Evolutionary conservation across 176 grass and related monocot genomes (phyloP).

Genomic region (Echinochloa phyllopogon): DNA sequence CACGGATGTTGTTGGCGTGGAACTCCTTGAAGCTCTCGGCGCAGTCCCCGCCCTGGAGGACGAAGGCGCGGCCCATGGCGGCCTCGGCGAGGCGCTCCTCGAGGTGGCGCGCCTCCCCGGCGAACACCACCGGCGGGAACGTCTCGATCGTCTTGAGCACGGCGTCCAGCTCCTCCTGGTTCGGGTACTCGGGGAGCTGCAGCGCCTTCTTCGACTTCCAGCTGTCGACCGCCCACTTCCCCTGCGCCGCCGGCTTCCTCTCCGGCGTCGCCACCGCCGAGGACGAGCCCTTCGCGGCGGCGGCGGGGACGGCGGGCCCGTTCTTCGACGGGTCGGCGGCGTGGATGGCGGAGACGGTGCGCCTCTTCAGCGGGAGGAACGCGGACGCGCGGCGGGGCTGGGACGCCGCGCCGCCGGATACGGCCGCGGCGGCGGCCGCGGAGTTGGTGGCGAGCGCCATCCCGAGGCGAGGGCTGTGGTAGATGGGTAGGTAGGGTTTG

Average conservation of each 20-base stretch:
- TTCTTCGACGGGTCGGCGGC: conserved; percentile 73
- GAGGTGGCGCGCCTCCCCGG: conserved; percentile 83
- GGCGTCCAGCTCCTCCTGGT: conserved; percentile 69
- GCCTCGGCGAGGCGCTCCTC: conserved; percentile 91
- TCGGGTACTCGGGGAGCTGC: conserved; percentile 92
- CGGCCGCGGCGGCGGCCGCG: conserved; percentile 48
- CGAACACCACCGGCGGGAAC: conserved; percentile 92
- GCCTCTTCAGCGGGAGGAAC: conserved; percentile 54
- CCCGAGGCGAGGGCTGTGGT: not conserved
- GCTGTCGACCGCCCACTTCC: conserved; percentile 78
- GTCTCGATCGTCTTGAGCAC: conserved; percentile 90
- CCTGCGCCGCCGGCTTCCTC: not conserved
- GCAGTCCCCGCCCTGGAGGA: conserved; percentile 92
- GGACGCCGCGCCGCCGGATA: not conserved
- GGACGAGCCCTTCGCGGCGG: conserved; percentile 45
- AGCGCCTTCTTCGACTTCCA: conserved; percentile 89
- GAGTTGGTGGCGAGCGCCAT: conserved; percentile 69
- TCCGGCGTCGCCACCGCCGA: conserved; percentile 39
- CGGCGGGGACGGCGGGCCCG: conserved; percentile 48
- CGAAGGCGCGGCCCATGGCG: conserved; percentile 85
- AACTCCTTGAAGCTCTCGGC: conserved; percentile 99
- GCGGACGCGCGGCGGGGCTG: conserved; percentile 34
- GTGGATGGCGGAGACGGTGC: conserved; percentile 60
- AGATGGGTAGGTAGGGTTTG: conserved; percentile 1
- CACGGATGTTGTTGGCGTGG: conserved; percentile 94